Conservation (phyloP, 2,329 filamentous ascomycete genomes). For the Xylariaceae sp. region DNA sequence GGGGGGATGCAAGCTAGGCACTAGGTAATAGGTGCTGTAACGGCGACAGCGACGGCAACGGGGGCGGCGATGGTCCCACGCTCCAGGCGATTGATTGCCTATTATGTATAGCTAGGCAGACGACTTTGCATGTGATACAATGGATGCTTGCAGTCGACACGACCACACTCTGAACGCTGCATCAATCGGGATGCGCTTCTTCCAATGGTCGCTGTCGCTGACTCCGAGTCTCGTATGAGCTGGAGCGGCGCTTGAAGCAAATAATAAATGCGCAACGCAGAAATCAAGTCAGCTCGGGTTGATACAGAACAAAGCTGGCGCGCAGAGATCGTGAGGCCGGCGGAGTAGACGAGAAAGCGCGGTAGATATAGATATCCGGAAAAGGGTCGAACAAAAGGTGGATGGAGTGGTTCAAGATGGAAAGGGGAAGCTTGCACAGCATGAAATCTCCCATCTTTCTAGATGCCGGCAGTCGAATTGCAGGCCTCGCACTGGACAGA, state of each 20-base stretch:
- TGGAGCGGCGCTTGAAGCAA: not conserved
- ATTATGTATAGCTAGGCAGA: constrained; percentile 3
- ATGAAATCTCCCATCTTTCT: not conserved
- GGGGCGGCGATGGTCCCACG: constrained; percentile 5
- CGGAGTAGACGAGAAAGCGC: not conserved
- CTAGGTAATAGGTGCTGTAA: not conserved
- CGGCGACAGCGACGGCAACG: not conserved
- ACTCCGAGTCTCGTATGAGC: not conserved
- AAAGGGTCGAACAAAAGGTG: not conserved
- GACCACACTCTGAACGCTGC: constrained; percentile 10
- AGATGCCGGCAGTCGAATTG: not conserved
- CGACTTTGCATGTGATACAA: constrained; percentile 21
- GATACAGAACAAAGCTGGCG: not conserved
- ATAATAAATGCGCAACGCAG: constrained; percentile 8
- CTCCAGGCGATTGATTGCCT: not conserved
- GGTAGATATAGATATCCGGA: not conserved
- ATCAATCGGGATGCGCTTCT: too few relatives aligned
- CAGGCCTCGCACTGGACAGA: not conserved
- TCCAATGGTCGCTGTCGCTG: too few relatives aligned
- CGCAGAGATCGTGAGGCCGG: not conserved
- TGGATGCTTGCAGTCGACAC: constrained; percentile 7
- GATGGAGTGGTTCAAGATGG: not conserved
- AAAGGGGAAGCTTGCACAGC: not conserved
- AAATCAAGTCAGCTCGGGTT: not conserved
- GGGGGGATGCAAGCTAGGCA: not conserved